Evolutionary conservation across 2,329 filamentous ascomycete species (phyloP).

Genomic region (Lasiodiplodia sp.): DNA sequence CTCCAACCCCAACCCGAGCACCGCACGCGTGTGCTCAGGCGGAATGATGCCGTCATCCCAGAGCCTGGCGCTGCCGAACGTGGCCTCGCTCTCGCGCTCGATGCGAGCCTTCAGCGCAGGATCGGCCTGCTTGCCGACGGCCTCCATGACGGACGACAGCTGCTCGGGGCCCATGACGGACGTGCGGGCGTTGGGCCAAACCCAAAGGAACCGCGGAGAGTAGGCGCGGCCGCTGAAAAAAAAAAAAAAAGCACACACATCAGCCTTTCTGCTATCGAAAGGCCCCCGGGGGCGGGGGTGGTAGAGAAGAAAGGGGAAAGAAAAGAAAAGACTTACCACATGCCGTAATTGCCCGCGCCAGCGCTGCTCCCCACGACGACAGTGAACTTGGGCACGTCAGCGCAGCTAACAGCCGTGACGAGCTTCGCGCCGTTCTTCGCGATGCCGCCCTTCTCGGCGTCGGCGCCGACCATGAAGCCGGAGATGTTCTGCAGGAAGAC

Average conservation of each 20-base stretch:
- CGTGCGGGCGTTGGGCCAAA: constrained; percentile 97
- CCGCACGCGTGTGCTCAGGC: constrained; percentile 56
- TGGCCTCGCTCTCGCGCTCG: constrained; percentile 86
- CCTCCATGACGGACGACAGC: constrained; percentile 90
- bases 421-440: constrained; percentile 98
- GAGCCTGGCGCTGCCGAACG: constrained; percentile 84
- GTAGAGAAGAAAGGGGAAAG: constrained; percentile 8
- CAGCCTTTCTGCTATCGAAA: neutral
- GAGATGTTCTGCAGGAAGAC: constrained; percentile 97
- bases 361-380: constrained; percentile 94
- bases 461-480: constrained; percentile 96
- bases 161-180: constrained; percentile 97
- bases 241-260: neutral
- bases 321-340: constrained; percentile 68
- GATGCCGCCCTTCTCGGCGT: constrained; percentile 92
- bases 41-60: constrained; percentile 72
- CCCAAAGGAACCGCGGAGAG: constrained; percentile 88
- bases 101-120: constrained; percentile 83
- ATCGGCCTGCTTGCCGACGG: constrained; percentile 84
- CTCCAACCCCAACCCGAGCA: constrained; percentile 57
- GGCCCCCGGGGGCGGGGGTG: too few species aligned
- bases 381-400: constrained; percentile 94
- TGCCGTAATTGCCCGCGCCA: constrained; percentile 96
- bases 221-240: constrained; percentile 79
- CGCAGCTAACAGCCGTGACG: constrained; percentile 92